Evolutionary conservation across 1,284 basidiomycete genomes (phyloP), one percentile per base, ranked within the genome.

Genomic region (Bothia castanella): DNA sequence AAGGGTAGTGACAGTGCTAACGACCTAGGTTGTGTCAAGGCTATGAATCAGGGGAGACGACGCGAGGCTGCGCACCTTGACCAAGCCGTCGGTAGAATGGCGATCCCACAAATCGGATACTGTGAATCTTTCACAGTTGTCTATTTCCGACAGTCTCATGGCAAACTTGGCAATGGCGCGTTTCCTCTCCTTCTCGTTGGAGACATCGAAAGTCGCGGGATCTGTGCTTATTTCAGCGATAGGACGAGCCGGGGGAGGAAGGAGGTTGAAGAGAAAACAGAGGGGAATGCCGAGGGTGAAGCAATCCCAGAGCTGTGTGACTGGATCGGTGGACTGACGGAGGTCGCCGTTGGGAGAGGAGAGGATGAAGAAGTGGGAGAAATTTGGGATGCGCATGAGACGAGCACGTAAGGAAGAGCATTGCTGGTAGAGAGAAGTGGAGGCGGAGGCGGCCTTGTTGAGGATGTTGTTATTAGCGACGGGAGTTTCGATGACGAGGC

Each of bases 231-330:
- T 80, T 20, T 66, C 61, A 56, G 80, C 77, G 69, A 83, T 87
- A 39, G 82, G 78, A 55, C 78, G 76, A 51, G 80, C 79, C 11
- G 78, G 68, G 51, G 79, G 75, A 37, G 89, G 88, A 51, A 96
- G 84, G 63, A 88, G 83, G 73, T 99, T 97, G 78, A 91, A 96
- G 61, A 99, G 86, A 72, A 88, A 94, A 74, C 93, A 96, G 56
- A 99, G 87, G 32, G 95, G 89, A 30, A 92, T 87, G 54, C 97
- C 96, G 38, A 95, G 82, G 32, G 92, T 87, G 72, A 99, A 90
- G 66, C 89, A 85, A 66, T 95, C 91, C 85, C 94, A 95, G 44
- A 97, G 83, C 69, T 95, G 92, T 37, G 90, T 87, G 61, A 99
- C 96, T 36, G 87, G 87, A 71, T 91, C 88, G 36, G 86, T 86